Base-by-base conservation (phyloP, 768 basidiomycete species). In the Fomitopsis serialis region DNA sequence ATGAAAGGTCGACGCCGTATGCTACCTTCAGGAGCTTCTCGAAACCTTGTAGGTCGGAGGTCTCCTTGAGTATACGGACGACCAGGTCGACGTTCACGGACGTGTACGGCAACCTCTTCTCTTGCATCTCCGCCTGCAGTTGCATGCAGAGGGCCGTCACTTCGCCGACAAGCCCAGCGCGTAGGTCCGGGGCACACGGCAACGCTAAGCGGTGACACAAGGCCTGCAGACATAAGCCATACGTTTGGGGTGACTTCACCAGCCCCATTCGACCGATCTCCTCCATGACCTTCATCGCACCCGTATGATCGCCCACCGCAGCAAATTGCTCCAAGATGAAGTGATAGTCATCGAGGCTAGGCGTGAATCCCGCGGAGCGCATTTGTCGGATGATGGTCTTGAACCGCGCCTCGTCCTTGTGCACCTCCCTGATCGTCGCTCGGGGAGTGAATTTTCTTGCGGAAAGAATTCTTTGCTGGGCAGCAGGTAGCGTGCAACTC, bases 1-100 rank as follows among this genome's bases (percentile, higher is more conserved):
- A 83, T 21, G 78, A 73, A 45, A 92, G 66, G 68, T 93, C 91
- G 53, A 93, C 78, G 0, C 85, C 89, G 66, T 92, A 93, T 34
- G 79, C 81, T 61, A 78, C 70, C 58, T 78, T 82, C 73, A 91
- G 69, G 23, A 91, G 72, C 24, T 70, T 62, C 48, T 82, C 76
- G 63, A 88, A 87, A 0, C 73, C 72, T 27, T 78, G 71, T 52
- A 71, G 63, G 64, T 87, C 81, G 47, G 78, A 63, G 0, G 81
- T 81, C 55, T 83, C 81, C 68, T 83, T 87, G 59, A 89, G 70
- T 56, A 92, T 78, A 19, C 87, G 82, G 42, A 86, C 70, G 1
- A 74, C 74, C 51, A 89, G 70, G 67, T 92, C 90, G 56, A 90
- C 72, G 58, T 81, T 82, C 53, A 74, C 72, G 12, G 84, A 72